Base-by-base conservation (phyloP, 352 stramenopile genomes). In the Phytophthora hibernalis region DNA sequence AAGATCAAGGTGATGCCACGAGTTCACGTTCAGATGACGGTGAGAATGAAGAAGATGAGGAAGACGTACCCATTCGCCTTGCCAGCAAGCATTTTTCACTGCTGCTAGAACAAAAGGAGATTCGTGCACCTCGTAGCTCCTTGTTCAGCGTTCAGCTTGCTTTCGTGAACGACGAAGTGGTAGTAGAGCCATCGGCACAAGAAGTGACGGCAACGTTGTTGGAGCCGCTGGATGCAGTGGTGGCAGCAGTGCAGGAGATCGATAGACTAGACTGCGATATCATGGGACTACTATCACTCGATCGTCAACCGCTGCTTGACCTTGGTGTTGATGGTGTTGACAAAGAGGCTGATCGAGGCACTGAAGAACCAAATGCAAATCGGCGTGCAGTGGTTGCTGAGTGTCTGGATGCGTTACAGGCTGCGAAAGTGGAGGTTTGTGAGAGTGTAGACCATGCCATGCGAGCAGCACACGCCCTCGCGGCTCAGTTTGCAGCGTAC, bases 231-330 rank as follows among this genome's bases (percentile, higher is more conserved):
- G 89, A 97, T 50, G 79, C 85, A 8, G 85, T 97, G 26, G 76
- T 91, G 9, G 51, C 74, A 2, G 82, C 84, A 15, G 75, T 98
- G 0, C 79, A 94, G 43, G 85, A 93, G 50, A 80, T 98, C 8
- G 85, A 93, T 50, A 74, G 81, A 15, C 82, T 98, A 22, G 93
- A 98, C 67, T 84, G 79, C 54, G 94, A 98, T 45, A 84, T 98
- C 22, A 91, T 98, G 83, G 96, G 85, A 7, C 71, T 98, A 15
- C 72, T 98, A 10, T 75, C 82, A 6, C 80, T 98, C 2, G 82
- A 90, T 3, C 73, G 76, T 13, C 61, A 66, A 0, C 83, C 78
- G 4, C 47, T 96, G 4, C 70, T 96, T 0, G 76, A 91, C 54
- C 65, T 95, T 11, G 70, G 81, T 3, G 63, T 75, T 1, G 73